Base-by-base conservation (phyloP, 108 stramenopile genomes). In the Cyclotella kingstonii region DNA sequence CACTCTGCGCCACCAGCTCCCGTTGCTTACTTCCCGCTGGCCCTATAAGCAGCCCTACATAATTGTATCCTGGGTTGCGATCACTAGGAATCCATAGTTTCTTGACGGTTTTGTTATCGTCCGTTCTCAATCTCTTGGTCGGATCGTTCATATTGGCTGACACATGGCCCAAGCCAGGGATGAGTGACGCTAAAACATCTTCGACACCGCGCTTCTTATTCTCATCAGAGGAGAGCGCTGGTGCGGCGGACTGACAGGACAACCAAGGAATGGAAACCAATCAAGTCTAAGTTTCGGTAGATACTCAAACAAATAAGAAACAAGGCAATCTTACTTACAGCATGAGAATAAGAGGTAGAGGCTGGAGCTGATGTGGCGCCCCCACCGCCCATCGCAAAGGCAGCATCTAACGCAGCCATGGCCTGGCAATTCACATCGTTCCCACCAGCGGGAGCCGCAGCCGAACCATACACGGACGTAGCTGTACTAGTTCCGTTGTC, bases 11-110 rank as follows among this genome's bases (percentile, higher is more conserved):
- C 23, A 76, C 57, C 12, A 80, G 50, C 36, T 76, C 79, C 11
- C 79, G 69, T 56, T 80, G 79, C 69, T 80, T 80, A 12, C 55
- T 60, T 34, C 79, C 79, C 4, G 75, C 79, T 2, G 79, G 79
- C 3, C 79, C 79, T 21, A 80, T 80, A 11, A 80, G 50, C 3
- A 80, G 23, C 15, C 79, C 79, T 5, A 80, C 74, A 57, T 70
- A 80, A 65, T 80, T 80, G 50, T 80, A 80, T 0, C 79, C 79
- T 1, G 79, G 76, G 36, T 71, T 73, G 21, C 40, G 38, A 29
- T 81, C 76, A 9, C 43, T 39, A 14, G 80, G 76, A 23, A 81
- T 77, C 56, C 49, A 58, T 18, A 81, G 35, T 50, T 77, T 75
- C 39, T 68, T 71, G 55, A 48, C 40, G 49, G 61, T 9, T 54